Conservation (phyloP, 2,329 filamentous ascomycete species). For the Ceratocystis harringtonii region DNA sequence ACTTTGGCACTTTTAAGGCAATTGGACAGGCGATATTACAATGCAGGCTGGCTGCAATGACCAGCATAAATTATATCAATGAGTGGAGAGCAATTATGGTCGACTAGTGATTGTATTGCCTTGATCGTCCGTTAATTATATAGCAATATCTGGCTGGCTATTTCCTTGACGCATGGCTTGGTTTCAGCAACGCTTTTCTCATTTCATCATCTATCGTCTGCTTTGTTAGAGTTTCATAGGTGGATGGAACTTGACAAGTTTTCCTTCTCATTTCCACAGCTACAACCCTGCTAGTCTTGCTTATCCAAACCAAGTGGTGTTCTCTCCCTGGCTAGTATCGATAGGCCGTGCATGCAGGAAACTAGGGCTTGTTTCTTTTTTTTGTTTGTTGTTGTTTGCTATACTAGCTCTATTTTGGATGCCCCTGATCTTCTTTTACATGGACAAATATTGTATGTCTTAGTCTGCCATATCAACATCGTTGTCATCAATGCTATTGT, state of each 20-base stretch:
- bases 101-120: too few relatives aligned
- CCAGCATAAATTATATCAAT: not conserved
- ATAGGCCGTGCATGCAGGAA: not conserved
- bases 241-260: not conserved
- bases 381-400: not conserved
- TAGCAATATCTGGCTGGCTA: too few relatives aligned
- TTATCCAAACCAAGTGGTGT: not conserved
- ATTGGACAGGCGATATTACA: not conserved
- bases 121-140: too few relatives aligned
- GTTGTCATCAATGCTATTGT: not conserved
- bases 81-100: not conserved
- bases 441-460: not conserved
- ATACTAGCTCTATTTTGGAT: not conserved
- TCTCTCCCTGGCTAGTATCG: not conserved
- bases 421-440: not conserved
- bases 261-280: not conserved
- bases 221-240: too few relatives aligned
- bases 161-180: too few relatives aligned
- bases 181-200: too few relatives aligned
- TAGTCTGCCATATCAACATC: constrained; percentile 15
- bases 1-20: not conserved
- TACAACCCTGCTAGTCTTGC: not conserved
- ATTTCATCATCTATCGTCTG: too few relatives aligned
- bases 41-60: not conserved
- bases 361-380: not conserved